These are phyloP conservation scores for Aspergillus ibericus DNA, from an alignment of 2,329 filamentous ascomycete genomes.

Conservation along the genomic window DNA sequence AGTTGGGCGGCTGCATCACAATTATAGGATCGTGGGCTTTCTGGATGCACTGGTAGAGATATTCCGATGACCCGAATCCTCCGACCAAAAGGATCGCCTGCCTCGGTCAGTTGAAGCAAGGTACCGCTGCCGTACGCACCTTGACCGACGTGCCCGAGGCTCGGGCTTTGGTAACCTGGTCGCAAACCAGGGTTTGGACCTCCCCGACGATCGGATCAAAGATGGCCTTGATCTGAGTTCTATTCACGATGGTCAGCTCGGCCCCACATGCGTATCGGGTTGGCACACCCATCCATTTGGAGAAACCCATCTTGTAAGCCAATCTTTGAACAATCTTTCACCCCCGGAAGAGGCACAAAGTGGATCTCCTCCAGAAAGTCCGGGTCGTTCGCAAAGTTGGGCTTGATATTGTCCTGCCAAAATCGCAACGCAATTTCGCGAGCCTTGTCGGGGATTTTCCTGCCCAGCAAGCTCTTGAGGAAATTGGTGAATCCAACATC, in stretches of 20 bases:
- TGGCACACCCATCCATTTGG: conserved; percentile 10
- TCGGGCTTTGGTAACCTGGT: conserved; percentile 17
- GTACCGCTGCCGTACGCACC: not conserved
- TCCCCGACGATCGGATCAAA: conserved; percentile 30
- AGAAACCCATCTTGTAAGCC: conserved; percentile 18
- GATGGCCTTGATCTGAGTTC: conserved; percentile 18
- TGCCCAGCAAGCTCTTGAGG: conserved; percentile 19
- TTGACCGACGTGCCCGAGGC: conserved; percentile 3
- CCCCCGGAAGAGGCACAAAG: conserved; percentile 24
- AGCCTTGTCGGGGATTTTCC: conserved; percentile 19
- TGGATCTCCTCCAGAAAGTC: conserved; percentile 18
- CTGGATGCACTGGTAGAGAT: conserved; percentile 33
- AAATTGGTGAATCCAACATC: conserved; percentile 30
- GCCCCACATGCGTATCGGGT: not conserved
- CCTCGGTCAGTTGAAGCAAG: not conserved
- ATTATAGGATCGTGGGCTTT: conserved; percentile 22
- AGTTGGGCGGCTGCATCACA: conserved; percentile 34
- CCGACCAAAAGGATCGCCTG: conserved; percentile 41
- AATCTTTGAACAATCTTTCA: conserved; percentile 21
- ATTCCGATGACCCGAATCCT: conserved; percentile 40
- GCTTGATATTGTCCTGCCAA: conserved; percentile 35
- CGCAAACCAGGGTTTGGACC: conserved; percentile 23
- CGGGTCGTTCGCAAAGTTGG: conserved; percentile 15
- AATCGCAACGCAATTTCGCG: conserved; percentile 27
- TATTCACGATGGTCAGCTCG: not conserved